These are phyloP conservation scores for Tylopilus vinaceipallidus DNA, from an alignment of 768 basidiomycete species.

Conservation along the genomic window DNA sequence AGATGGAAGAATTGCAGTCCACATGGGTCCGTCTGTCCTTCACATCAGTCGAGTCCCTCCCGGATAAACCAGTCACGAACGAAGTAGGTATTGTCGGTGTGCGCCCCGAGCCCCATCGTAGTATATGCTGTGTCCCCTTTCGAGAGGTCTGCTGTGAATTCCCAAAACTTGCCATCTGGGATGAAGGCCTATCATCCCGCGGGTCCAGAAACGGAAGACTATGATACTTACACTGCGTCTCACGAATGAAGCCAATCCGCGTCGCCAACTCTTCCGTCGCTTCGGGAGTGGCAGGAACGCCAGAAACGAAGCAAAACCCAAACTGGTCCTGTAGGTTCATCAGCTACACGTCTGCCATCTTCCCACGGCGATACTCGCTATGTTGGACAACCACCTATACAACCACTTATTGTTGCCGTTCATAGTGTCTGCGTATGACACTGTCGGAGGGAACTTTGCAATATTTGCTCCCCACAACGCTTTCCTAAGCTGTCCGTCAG, in stretches of 20 bases:
- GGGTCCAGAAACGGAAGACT: conserved; percentile 1
- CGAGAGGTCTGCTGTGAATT: conserved; percentile 88
- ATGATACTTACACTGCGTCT: conserved; percentile 62
- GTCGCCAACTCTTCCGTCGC: conserved; percentile 77
- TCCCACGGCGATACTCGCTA: conserved; percentile 48
- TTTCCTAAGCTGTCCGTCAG: conserved; percentile 40
- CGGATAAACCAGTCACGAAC: conserved; percentile 16
- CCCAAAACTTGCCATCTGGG: conserved; percentile 93
- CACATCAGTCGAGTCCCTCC: conserved; percentile 12
- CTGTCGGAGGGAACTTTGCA: conserved; percentile 65
- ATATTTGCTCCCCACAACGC: conserved; percentile 83
- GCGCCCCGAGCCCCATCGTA: conserved; percentile 79
- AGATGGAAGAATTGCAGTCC: conserved; percentile 97
- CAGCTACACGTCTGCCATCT: neutral
- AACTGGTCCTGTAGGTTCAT: conserved; percentile 62
- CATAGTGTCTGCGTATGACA: conserved; percentile 76
- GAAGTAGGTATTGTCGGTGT: conserved; percentile 71
- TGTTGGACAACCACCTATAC: conserved; percentile 75
- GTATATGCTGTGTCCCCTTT: conserved; percentile 96
- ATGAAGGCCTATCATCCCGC: conserved; percentile 37
- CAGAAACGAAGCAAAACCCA: conserved; percentile 86
- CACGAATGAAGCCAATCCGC: conserved; percentile 84
- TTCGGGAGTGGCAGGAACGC: conserved; percentile 76
- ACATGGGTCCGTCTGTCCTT: conserved; percentile 78
- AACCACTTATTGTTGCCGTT: conserved; percentile 59